A percentile compares a stretch with the other conserved stretches of the same genome.
Evolutionary conservation across 2,329 filamentous ascomycete species (phyloP).

Genomic region (Xylariaceae sp.): DNA sequence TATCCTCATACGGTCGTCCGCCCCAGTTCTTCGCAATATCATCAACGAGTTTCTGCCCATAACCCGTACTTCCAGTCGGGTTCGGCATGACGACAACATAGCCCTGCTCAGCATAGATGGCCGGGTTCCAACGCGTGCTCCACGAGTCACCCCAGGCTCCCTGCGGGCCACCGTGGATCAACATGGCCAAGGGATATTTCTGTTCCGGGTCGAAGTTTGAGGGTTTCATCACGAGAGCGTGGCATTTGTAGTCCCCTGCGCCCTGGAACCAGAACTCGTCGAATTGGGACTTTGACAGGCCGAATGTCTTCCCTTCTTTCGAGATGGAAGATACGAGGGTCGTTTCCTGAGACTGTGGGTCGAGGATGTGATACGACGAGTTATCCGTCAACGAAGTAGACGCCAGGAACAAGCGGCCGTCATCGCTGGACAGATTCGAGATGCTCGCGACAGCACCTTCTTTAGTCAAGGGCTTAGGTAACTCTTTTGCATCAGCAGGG

Average conservation of each 20-base stretch:
- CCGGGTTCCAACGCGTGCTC: conserved; percentile 73
- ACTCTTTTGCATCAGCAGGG: conserved; percentile 42
- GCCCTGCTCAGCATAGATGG: conserved; percentile 80
- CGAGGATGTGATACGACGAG: conserved; percentile 59
- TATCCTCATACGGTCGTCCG: conserved; percentile 74
- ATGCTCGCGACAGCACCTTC: conserved; percentile 52
- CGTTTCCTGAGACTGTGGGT: conserved; percentile 36
- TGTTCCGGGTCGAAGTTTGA: conserved; percentile 61
- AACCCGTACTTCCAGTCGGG: conserved; percentile 76
- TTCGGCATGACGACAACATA: conserved; percentile 80
- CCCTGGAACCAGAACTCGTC: conserved; percentile 66
- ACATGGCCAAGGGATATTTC: conserved; percentile 71
- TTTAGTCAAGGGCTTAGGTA: conserved; percentile 45
- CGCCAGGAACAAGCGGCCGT: conserved; percentile 54
- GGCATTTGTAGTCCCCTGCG: conserved; percentile 57
- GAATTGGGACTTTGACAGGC: conserved; percentile 57
- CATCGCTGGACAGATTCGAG: conserved; percentile 43
- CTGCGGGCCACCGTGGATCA: conserved; percentile 81
- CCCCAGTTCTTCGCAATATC: conserved; percentile 80
- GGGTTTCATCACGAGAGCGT: conserved; percentile 63
- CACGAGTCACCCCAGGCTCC: conserved; percentile 69
- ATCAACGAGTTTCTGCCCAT: conserved; percentile 71
- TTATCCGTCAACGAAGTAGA: conserved; percentile 67
- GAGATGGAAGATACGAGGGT: conserved; percentile 57
- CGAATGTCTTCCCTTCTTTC: conserved; percentile 60